Conservation (phyloP, 2,329 filamentous ascomycete genomes). For the Elsinoe necatrix region DNA sequence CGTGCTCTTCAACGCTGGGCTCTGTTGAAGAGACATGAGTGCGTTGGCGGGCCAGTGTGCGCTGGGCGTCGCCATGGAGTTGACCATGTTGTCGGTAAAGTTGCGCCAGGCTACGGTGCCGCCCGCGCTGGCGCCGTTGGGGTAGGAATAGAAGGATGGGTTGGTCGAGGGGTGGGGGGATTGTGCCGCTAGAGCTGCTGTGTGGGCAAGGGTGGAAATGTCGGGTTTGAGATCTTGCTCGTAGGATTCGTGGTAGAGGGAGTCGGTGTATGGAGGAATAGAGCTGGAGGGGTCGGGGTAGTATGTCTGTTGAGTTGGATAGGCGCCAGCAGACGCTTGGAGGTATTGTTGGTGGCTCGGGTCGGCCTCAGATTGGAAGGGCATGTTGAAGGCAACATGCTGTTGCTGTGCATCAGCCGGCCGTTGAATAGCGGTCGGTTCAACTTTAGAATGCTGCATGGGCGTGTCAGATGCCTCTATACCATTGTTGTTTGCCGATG, state of each 20-base stretch:
- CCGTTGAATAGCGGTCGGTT: neutral
- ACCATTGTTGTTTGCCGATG: constrained; percentile 25
- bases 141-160: constrained; percentile 13
- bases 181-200: constrained; percentile 10
- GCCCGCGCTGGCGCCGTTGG: constrained; percentile 9
- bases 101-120: constrained; percentile 28
- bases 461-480: constrained; percentile 22
- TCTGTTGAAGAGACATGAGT: constrained; percentile 30
- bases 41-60: constrained; percentile 33
- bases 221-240: constrained; percentile 19
- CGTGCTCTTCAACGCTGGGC: constrained; percentile 22
- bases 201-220: constrained; percentile 18
- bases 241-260: constrained; percentile 20
- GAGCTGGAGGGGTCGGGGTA: constrained; percentile 21
- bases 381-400: constrained; percentile 5
- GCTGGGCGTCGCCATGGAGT: constrained; percentile 24
- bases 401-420: neutral
- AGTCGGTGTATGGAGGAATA: constrained; percentile 21
- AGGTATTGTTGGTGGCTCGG: constrained; percentile 23
- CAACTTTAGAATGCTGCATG: constrained; percentile 19
- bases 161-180: constrained; percentile 19
- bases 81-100: constrained; percentile 25
- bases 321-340: constrained; percentile 26
- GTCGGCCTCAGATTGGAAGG: neutral
- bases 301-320: constrained; percentile 22